Percentiles rank a stretch among this genome's conserved stretches.
phyloP scores from a whole-genome alignment of 345 rosid genomes.

The Corchorus olitorius region DNA sequence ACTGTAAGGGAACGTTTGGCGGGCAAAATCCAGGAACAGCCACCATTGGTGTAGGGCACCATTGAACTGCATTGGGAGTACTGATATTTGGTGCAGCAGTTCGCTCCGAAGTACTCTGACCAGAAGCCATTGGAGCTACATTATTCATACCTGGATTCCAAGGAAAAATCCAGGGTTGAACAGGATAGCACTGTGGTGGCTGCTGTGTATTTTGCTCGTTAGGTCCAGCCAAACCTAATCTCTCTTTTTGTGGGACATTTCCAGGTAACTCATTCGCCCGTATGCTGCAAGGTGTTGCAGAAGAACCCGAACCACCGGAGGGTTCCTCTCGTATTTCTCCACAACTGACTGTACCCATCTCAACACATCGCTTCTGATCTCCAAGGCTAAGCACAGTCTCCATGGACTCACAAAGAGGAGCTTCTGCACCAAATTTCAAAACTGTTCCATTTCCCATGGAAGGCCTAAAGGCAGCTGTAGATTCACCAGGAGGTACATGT shows the following conservation, averaged over 20 bases:
- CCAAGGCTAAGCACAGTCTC: slow-evolving; percentile 56
- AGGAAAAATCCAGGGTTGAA: slow-evolving; percentile 53
- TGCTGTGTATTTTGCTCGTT: slow-evolving; percentile 27
- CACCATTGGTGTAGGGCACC: slow-evolving; percentile 53
- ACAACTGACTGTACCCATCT: slow-evolving; percentile 30
- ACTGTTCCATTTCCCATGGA: slow-evolving; percentile 47
- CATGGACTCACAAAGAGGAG: slow-evolving; percentile 57
- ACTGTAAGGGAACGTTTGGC: slow-evolving; percentile 52
- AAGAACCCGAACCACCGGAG: slow-evolving; percentile 39
- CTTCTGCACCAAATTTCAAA: slow-evolving; percentile 60
- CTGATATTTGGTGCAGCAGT: slow-evolving; percentile 25
- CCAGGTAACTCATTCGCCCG: slow-evolving; percentile 34
- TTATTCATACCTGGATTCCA: slow-evolving; percentile 42
- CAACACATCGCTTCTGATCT: slow-evolving; percentile 42
- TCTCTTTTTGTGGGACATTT: slow-evolving; percentile 33
- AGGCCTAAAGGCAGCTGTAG: slow-evolving; percentile 35
- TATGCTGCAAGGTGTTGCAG: slow-evolving; percentile 30
- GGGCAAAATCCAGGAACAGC: slow-evolving; percentile 49
- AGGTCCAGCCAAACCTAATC: slow-evolving; percentile 30
- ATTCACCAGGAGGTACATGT: slow-evolving; percentile 33
- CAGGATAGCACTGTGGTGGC: slow-evolving; percentile 36
- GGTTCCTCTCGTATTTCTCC: slow-evolving; percentile 42
- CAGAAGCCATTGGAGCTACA: slow-evolving; percentile 26
- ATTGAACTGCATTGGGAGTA: slow-evolving; percentile 40
- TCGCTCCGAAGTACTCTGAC: slow-evolving; percentile 37